Evolutionary conservation across 805 yeast species (phyloP), one percentile per base, ranked within the genome.

Genomic region (Osmozyma mogii): DNA sequence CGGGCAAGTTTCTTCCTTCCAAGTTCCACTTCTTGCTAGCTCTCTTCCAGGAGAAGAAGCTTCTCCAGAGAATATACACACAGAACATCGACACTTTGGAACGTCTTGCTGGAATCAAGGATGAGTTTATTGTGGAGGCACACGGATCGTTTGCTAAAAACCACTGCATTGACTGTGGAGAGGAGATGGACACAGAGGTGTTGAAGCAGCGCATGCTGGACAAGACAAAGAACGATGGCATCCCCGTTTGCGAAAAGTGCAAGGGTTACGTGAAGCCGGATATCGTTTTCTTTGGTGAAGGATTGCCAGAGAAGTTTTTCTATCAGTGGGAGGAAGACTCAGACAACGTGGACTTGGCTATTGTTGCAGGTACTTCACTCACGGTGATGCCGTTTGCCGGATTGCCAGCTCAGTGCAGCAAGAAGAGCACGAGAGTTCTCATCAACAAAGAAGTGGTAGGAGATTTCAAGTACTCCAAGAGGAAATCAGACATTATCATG

Each of bases 31-130:
- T 68, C 45, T 68, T 89, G 38, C 68, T 89, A 52, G 70, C 64
- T 36, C 45, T 84, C 33, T 59, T 85, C 15, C 78, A 84, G 43
- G 79, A 77, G 22, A 73, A 80, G 40, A 68, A 69, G 2, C 53
- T 61, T 22, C 57, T 89, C 41, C 59, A 71, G 25, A 61, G 96
- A 32, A 75, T 88, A 8, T 89, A 84, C 51, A 84, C 96, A 0
- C 97, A 89, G 50, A 89, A 89, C 50, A 88, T 89, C 28, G 97
- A 89, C 50, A 87, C 96, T 1, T 61, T 89, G 38, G 98, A 89
- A 50, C 66, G 94, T 41, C 60, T 80, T 12, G 92, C 95, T 0
- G 95, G 95, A 0, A 71, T 89, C 2, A 47, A 60, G 1, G 74
- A 62, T 12, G 75, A 76, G 9, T 65, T 56, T 35, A 64, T 89